These are phyloP conservation scores for Mariannaea elegans DNA, from an alignment of 2,329 filamentous ascomycete species.

Conservation along the genomic window DNA sequence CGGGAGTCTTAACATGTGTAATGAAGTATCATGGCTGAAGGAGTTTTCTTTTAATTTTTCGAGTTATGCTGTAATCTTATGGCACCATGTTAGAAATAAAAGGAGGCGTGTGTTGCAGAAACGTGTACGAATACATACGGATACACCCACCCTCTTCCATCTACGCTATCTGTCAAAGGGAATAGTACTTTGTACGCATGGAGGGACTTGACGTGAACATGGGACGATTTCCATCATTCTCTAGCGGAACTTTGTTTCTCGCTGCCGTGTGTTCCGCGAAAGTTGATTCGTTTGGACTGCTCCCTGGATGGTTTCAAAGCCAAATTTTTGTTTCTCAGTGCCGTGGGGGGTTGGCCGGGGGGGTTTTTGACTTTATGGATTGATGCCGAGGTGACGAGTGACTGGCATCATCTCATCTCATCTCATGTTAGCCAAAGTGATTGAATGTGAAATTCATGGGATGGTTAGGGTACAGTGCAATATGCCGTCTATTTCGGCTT, in stretches of 20 bases:
- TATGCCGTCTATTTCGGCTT: too few relatives aligned
- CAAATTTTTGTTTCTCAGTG: neutral
- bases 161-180: neutral
- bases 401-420: neutral
- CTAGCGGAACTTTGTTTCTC: too few relatives aligned
- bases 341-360: too few relatives aligned
- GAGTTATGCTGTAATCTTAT: neutral
- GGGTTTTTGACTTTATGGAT: neutral
- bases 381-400: neutral
- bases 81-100: too few relatives aligned
- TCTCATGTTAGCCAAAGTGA: too few relatives aligned
- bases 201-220: neutral
- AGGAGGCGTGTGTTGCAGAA: too few relatives aligned
- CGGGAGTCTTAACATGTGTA: conserved; percentile 15
- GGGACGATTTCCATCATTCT: neutral
- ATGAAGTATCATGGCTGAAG: conserved; percentile 15
- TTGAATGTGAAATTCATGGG: neutral
- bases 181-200: too few relatives aligned
- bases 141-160: too few relatives aligned
- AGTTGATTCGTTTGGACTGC: neutral
- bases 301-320: neutral
- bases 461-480: too few relatives aligned
- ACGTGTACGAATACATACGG: too few relatives aligned
- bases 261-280: too few relatives aligned
- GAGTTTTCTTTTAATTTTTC: conserved; percentile 8